Evolutionary conservation across 306 rosid genomes (phyloP), one percentile per base, ranked within the genome.

Genomic region (Cicer bijugum): DNA sequence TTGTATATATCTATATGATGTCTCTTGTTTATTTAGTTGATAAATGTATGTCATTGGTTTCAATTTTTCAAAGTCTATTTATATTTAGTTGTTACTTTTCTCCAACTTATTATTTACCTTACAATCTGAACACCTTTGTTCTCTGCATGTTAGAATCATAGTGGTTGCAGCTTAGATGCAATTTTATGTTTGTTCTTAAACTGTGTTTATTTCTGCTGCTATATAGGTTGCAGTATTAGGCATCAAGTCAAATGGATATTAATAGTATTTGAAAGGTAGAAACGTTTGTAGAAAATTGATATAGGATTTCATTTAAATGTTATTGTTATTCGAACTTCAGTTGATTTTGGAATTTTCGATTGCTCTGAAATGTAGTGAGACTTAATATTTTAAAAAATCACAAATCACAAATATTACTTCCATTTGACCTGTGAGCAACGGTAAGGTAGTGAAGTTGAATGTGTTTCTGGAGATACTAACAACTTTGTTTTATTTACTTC

Each of bases 371-470:
- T 0, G 33, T 28, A 28, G 20, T 19, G 33, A 28, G 33, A 28
- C 33, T 28, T 28, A 28, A 28, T 28, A 28, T 3, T 28, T 28
- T 28, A 28, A 3, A 28, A 28, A 28, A 28, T 28, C 33, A 3
- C 33, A 28, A 28, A 28, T 28, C 33, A 3, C 33, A 28, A 28
- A 28, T 28, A 28, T 28, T 28, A 3, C 33, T 28, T 28, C 33
- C 3, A 28, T 28, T 3, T 28, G 5, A 28, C 33, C 33, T 0
- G 4, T 0, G 33, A 28, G 33, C 33, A 28, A 51, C 52, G 4
- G 51, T 12, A 64, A 16, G 66, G 61, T 11, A 15, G 51, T n/a
- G 50, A 82, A 69, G 42, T 44, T 63, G 74, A 74, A 59, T 66
- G 39, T 51, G 50, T 67, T 67, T 8, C 9, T 4, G 46, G 56